These are phyloP conservation scores for Candida tibetensis DNA, from an alignment of 805 yeast species.

Conservation along the genomic window DNA sequence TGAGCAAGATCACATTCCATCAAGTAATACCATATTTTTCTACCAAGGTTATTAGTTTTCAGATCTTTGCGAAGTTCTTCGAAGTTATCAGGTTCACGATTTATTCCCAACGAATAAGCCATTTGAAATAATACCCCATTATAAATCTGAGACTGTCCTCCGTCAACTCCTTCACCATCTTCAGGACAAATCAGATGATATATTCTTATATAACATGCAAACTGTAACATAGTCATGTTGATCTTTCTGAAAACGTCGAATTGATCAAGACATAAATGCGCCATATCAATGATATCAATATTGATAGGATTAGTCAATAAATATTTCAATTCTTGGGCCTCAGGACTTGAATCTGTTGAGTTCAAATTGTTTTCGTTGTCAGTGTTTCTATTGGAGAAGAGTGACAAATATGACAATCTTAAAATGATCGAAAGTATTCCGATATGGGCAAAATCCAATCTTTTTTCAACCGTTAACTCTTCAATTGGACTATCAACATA, in stretches of 20 bases:
- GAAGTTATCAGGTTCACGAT: constrained; percentile 47
- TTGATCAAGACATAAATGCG: constrained; percentile 35
- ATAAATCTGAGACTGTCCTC: constrained; percentile 54
- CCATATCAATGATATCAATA: constrained; percentile 20
- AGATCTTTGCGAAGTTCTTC: constrained; percentile 27
- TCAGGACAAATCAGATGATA: constrained; percentile 60
- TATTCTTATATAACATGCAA: constrained; percentile 53
- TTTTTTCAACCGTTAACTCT: constrained; percentile 26
- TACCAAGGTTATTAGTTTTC: constrained; percentile 39
- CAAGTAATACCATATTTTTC: constrained; percentile 54
- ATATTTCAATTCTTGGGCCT: constrained; percentile 21
- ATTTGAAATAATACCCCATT: constrained; percentile 33
- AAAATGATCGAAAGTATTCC: constrained; percentile 34
- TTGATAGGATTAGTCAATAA: constrained; percentile 21
- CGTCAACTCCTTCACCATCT: constrained; percentile 57
- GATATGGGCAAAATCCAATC: constrained; percentile 32
- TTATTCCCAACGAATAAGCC: constrained; percentile 47
- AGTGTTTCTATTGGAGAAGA: constrained; percentile 34
- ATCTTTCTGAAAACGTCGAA: constrained; percentile 41
- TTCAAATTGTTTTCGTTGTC: constrained; percentile 27
- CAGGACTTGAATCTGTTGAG: constrained; percentile 22
- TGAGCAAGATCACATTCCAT: constrained; percentile 28
- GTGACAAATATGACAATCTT: constrained; percentile 33
- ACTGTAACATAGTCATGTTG: constrained; percentile 55
- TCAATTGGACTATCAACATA: constrained; percentile 19